Evolutionary conservation across 768 basidiomycete species (phyloP), one percentile per base, ranked within the genome.

Genomic region (Lentinula detonsa): DNA sequence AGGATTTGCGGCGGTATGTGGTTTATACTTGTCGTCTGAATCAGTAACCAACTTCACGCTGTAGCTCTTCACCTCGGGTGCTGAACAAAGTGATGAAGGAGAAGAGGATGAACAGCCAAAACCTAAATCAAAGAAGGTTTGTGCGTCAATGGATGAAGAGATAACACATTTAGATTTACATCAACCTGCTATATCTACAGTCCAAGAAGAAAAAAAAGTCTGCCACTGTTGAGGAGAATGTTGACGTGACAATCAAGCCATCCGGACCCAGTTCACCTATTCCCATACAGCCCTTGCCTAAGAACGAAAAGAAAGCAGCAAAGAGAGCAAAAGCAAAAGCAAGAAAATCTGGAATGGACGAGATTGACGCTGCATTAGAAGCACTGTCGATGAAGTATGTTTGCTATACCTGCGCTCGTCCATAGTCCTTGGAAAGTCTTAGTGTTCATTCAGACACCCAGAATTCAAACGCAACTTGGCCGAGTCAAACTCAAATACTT

Each of bases 331-430:
- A 84, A 64, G 80, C 76, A 4, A 90, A 87, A 64, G 80, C 76
- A 5, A 90, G 87, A 69, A 87, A 84, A 55, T 81, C 81, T 0
- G 85, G 81, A 13, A 72, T 78, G 59, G 90, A 95, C 66, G 93
- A 98, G 64, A 75, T 98, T 31, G 94, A 97, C 66, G 78, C 84
- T 58, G 94, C 87, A 0, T 77, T 98, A 9, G 89, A 87, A 1
- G 93, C 97, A 67, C 78, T 98, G n/a, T 86, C 88, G 1, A 63
- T 86, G 53, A 88, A 92, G 90, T 91, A 70, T 43, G 78, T 72
- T 43, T 23, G 28, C 15, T 15, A 16, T 51, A n/a, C 10, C 18
- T 5, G 57, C 4, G n/a, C 18, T 8, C 15, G 2, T 11, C n/a
- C 16, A 35, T 28, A 33, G 55, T 39, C 13, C 37, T 39, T 13